A percentile compares a stretch with the other conserved stretches of the same genome.
These are phyloP conservation scores for Parathielavia hyrcaniae DNA, from an alignment of 495 filamentous ascomycete genomes.

Conservation along the genomic window DNA sequence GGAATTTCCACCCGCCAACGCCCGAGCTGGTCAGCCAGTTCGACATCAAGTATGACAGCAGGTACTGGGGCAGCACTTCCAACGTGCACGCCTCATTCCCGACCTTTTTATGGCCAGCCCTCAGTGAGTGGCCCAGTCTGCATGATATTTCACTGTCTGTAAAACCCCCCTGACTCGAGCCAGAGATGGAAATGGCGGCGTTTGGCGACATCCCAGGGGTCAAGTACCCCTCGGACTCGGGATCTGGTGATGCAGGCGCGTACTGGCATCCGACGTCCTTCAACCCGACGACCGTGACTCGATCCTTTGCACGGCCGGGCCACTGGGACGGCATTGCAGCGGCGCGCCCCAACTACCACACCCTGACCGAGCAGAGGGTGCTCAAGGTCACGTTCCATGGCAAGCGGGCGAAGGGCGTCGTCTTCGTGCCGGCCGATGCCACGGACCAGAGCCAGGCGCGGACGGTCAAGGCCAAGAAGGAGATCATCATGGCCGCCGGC, in stretches of 20 bases:
- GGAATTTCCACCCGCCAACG: constrained; percentile 34
- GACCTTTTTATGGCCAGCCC: constrained; percentile 32
- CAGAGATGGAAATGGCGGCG: constrained; percentile 31
- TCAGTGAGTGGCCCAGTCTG: constrained; percentile 6
- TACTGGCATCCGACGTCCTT: constrained; percentile 39
- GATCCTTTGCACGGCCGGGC: constrained; percentile 37
- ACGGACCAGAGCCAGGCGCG: constrained; percentile 4
- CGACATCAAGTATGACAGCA: constrained; percentile 35
- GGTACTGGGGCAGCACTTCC: constrained; percentile 37
- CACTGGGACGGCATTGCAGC: constrained; percentile 33
- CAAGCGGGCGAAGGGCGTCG: constrained; percentile 32
- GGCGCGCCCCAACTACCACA: constrained; percentile 34
- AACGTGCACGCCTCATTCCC: constrained; percentile 36
- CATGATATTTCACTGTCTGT: constrained; percentile 1
- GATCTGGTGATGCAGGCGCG: constrained; percentile 33
- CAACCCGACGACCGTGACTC: constrained; percentile 30
- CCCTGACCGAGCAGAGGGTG: constrained; percentile 34
- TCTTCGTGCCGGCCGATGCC: constrained; percentile 19
- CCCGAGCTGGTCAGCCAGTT: constrained; percentile 21
- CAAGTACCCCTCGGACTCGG: constrained; percentile 34
- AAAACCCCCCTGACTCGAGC: not conserved
- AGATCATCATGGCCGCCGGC: constrained; percentile 54
- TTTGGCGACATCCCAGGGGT: constrained; percentile 38
- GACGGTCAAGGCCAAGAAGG: constrained; percentile 40
- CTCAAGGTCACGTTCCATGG: constrained; percentile 31